Base-by-base conservation (phyloP, 306 rosid genomes). In the Castanea mollissima region DNA sequence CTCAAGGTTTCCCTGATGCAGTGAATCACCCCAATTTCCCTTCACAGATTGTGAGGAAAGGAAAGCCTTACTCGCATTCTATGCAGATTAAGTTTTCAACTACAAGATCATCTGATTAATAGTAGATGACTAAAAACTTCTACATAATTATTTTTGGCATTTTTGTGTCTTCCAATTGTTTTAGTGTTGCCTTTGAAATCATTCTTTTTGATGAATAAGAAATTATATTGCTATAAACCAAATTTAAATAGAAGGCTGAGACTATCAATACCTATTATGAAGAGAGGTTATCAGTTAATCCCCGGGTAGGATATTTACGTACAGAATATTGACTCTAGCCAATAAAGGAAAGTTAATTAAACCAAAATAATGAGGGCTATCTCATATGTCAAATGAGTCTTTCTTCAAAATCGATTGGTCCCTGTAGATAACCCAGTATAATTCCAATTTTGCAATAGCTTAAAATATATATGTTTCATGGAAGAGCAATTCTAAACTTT, bases 1-100 rank as follows among this genome's bases (percentile, higher is more conserved):
- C 90, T 73, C 98, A 86, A 65, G 90, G 85, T 3, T 93, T 87
- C 41, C 94, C 97, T 5, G 91, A 91, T 54, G 84, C 89, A 0
- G 92, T 90, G 74, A 90, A 91, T 51, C 98, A 88, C 51, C 90
- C 84, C 25, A 86, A 87, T 75, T 91, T 93, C 69, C 98, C 97
- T 4, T 91, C 97, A 3, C 86, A 90, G 10, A 91, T 89, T 81
- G 91, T 90, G 29, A 88, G 78, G 20, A 89, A 87, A 3, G 78
- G 80, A 74, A 82, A 83, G 83, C 80, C 88, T 79, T 91, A 90
- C 65, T 84, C 78, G 6, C 97, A 91, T 76, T 12, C 18, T 32
- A 85, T 86, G 89, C 74, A 83, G 25, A 64, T 86, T 4, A 78
- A 83, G 87, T 89, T 93, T 67, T 91, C 92, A 13, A 81, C 86